Base-by-base conservation (phyloP, 345 rosid genomes). In the Chamaenerion angustifolium region DNA sequence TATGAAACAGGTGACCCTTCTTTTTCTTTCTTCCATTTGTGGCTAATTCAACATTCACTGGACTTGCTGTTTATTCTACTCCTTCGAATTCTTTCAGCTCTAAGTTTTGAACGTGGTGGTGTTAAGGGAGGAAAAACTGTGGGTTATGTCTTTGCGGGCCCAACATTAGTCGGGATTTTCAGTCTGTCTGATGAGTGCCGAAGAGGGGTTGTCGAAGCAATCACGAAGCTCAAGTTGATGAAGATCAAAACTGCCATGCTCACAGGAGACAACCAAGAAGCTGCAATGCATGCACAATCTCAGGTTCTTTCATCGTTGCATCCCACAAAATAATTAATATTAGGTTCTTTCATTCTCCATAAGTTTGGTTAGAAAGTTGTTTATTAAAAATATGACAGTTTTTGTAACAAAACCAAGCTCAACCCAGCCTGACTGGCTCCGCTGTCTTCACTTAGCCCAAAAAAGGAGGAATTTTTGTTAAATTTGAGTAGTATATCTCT, bases 181-280 rank as follows among this genome's bases (percentile, higher is more conserved):
- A 60, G 70, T 49, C 76, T 92, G 25, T 82, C 85, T 10, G 98
- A 92, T 63, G 67, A 70, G 23, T 84, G 96, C 64, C 69, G 98
- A 45, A 71, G 82, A 0, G 96, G 98, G 15, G 95, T 62, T 54
- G 50, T 55, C 53, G 85, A 80, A 57, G 96, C 96, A 0, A 56
- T 87, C 48, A 52, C 47, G 44, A 69, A 79, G 40, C 77, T 92
- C 2, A 82, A 82, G 49, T 73, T 65, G 15, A 8, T 84, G 49
- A 73, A 67, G 0, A 69, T 87, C 10, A 80, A 64, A 60, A 67
- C 85, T 8, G 88, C 69, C 7, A 84, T 92, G 95, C 78, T 92
- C 8, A 87, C 98, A 0, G 98, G 98, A 60, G 98, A 92, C 63
- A 71, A 75, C 54, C 69, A 75, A 58, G 77, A 69, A 4, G 73